Evolutionary conservation across 2,329 filamentous ascomycete species (phyloP), one percentile per base, ranked within the genome.

Genomic region (Aspergillus hortae): DNA sequence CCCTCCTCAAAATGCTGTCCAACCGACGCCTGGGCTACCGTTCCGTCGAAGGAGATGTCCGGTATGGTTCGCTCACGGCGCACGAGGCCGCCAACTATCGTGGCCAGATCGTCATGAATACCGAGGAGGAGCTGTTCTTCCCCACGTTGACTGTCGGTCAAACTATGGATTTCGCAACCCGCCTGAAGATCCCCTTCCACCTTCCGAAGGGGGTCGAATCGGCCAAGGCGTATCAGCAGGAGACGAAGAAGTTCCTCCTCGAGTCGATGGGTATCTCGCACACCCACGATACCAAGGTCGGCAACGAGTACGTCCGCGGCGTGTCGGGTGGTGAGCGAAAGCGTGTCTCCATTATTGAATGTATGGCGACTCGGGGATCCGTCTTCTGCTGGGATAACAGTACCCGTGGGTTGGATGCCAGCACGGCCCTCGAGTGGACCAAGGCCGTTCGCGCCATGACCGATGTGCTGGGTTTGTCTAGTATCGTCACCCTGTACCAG

Each of bases 261-360:
- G 67, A 78, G 49, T 79, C 80, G 0, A 78, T 85, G 74, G 71
- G 77, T 0, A 84, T 86, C 21, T 69, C 68, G 4, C 84, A 87
- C 58, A 86, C 84, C 0, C 59, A 73, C 12, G 77, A 85, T 23
- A 89, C 86, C 4, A 87, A 84, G 60, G 83, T 89, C 4, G 86
- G 86, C 1, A 81, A 88, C 53, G 83, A 83, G 35, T 86, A 79
- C 53, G 75, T 87, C 0, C 78, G 85, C 3, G 85, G 87, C 59
- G 83, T 89, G 0, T 85, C 81, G 14, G 86, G 85, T 25, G 86
- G 86, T 27, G 85, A 89, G 66, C 71, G 85, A 5, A 88, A 88
- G 68, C 79, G 86, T 57, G 84, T 88, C 0, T 86, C 83, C 1
- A 87, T 89, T 47, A 80, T 85, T 4, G 86, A 89, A 60, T 80